Conservation (phyloP, 2,329 filamentous ascomycete genomes). For the Fusarium chlamydosporum region DNA sequence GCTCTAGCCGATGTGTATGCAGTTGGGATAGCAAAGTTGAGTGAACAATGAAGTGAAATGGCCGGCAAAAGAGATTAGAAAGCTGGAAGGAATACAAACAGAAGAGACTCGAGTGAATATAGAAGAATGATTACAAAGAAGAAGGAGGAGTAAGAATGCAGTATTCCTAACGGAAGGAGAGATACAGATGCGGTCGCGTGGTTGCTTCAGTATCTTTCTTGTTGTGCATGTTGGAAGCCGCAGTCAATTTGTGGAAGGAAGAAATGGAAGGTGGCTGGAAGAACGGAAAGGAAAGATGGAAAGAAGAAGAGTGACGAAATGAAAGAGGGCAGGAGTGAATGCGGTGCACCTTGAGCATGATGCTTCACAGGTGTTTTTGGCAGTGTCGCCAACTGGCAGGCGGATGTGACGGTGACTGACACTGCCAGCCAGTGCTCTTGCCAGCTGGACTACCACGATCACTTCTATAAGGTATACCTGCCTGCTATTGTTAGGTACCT, state of each 20-base stretch:
- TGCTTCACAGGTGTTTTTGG: constrained; percentile 31
- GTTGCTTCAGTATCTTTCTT: constrained; percentile 35
- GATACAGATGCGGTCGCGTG: constrained; percentile 27
- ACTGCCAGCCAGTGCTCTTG: constrained; percentile 12
- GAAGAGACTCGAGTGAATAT: constrained; percentile 1
- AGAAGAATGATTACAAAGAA: constrained; percentile 15
- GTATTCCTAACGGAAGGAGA: constrained; percentile 26
- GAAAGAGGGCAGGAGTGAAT: constrained; percentile 24
- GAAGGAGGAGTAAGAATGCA: constrained; percentile 2
- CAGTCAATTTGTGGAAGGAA: constrained; percentile 24
- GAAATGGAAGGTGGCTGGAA: constrained; percentile 5
- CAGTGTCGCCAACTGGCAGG: constrained; percentile 43
- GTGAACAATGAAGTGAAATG: constrained; percentile 14
- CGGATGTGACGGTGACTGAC: constrained; percentile 27
- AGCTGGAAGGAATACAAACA: constrained; percentile 9
- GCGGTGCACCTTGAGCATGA: constrained; percentile 32
- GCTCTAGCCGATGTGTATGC: constrained; percentile 5
- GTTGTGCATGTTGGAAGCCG: constrained; percentile 40
- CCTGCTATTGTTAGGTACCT: not conserved
- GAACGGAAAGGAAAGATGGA: not conserved
- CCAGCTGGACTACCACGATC: not conserved
- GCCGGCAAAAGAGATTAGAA: constrained; percentile 5
- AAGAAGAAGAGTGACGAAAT: constrained; percentile 4
- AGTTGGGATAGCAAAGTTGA: constrained; percentile 23
- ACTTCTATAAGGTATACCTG: not conserved